Evolutionary conservation across 257 asterid genomes (phyloP), one percentile per base, ranked within the genome.

Genomic region (Lycium ferocissimum): DNA sequence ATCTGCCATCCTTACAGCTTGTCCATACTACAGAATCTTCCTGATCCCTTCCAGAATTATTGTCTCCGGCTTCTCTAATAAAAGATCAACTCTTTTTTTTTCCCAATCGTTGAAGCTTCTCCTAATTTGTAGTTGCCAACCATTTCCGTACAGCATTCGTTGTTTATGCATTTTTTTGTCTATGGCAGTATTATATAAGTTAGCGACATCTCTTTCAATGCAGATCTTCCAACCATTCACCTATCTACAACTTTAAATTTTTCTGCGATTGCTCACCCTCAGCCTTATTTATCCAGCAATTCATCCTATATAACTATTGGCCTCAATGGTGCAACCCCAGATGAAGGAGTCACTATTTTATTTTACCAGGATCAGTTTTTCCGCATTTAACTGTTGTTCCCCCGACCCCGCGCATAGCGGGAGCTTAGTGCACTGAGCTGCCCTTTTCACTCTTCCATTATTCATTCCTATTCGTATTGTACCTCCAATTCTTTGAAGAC

Each of bases 11-110:
- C 69, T n/a, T 61, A n/a, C 14, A 59, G 69, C 35, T 35, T 61
- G 69, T 61, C 69, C 69, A 61, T 61, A n/a, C 69, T 61, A 61
- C 69, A 61, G 37, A n/a, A 20, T 20, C 69, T 59, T 61, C 69
- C 14, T 61, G 69, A 61, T 61, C 35, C 37, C 2, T 61, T 61
- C 69, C 69, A 61, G 69, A 63, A 22, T 26, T 63, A 26, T 63
- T 63, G 8, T 63, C 40, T 63, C 71, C 8, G 0, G 38, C 43
- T 63, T 63, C 71, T 22, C 38, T 15, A 63, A 26, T 33, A 10
- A 63, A 17, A 63, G 40, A 63, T 63, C 40, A 63, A 63, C 17
- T 11, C 40, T 22, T 22, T 26, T 26, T 22, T 62, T 20, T 56
- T 7, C 47, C 20, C 75, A 13, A 67, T 14, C 11, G 5, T 35